These are phyloP conservation scores for Avicennia marina DNA, from an alignment of 257 asterid genomes.

Conservation along the genomic window DNA sequence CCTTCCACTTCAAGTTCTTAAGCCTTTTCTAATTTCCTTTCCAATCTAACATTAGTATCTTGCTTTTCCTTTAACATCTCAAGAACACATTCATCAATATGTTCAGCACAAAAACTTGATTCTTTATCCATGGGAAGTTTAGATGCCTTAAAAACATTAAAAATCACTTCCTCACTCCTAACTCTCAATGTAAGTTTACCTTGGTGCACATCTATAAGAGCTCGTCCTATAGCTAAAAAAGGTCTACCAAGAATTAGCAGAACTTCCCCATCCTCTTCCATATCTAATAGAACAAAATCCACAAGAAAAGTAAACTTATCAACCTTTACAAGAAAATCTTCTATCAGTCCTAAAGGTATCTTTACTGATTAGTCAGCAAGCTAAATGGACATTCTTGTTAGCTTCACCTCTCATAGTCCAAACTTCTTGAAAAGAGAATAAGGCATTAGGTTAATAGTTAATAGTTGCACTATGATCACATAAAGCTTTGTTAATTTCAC, in stretches of 20 bases:
- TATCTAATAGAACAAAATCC: too few species aligned
- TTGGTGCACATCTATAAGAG: background rate
- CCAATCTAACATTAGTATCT: background rate
- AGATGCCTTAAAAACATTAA: too few species aligned
- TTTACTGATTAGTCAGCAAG: too few species aligned
- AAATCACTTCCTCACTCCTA: background rate
- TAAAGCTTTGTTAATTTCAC: background rate
- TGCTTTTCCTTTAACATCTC: background rate
- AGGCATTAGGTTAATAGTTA: background rate
- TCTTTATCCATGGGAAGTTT: too few species aligned
- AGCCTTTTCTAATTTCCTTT: background rate
- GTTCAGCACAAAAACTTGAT: too few species aligned
- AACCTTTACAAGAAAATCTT: too few species aligned
- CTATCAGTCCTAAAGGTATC: too few species aligned
- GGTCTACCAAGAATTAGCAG: background rate
- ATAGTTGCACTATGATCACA: background rate
- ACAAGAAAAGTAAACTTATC: too few species aligned
- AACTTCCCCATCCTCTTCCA: background rate
- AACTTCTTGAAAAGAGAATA: background rate
- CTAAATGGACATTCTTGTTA: background rate
- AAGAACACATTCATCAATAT: too few species aligned
- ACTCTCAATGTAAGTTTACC: background rate
- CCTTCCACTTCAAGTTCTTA: too few species aligned
- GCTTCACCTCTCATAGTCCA: background rate
- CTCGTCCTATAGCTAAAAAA: background rate